A percentile compares a stretch with the other conserved stretches of the same genome.
These are phyloP conservation scores for Triticum timopheevii DNA, from an alignment of 176 grass and related monocot genomes.

Conservation along the genomic window DNA sequence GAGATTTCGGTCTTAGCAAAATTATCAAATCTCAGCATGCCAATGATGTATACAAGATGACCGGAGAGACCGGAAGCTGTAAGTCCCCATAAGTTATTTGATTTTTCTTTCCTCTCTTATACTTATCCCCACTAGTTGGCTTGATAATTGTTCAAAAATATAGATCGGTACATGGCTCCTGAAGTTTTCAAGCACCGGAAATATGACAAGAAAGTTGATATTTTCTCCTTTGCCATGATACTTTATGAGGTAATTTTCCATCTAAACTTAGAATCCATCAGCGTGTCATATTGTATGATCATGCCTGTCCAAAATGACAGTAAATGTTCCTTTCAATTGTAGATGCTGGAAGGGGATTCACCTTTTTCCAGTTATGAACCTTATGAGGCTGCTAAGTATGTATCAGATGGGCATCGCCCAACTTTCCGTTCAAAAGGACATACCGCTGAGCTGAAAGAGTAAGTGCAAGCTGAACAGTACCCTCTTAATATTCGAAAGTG, in stretches of 20 bases:
- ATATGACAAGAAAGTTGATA: constrained; percentile 99
- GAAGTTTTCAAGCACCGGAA: constrained; percentile 99
- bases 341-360: constrained; percentile 96
- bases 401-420: constrained; percentile 82
- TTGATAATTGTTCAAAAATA: constrained; percentile 23
- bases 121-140: constrained; percentile 7
- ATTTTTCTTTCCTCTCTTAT: constrained; percentile 11
- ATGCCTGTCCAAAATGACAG: constrained; percentile 15
- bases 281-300: not conserved
- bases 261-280: not conserved
- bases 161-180: constrained; percentile 98
- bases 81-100: constrained; percentile 42
- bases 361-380: constrained; percentile 89
- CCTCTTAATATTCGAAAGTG: not conserved
- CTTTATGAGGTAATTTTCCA: constrained; percentile 78
- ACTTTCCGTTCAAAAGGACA: constrained; percentile 70
- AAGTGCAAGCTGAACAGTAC: constrained; percentile 32
- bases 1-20: constrained; percentile 98
- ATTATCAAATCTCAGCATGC: constrained; percentile 88
- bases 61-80: constrained; percentile 99
- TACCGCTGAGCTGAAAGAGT: constrained; percentile 76
- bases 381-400: constrained; percentile 92
- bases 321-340: constrained; percentile 8
- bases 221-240: constrained; percentile 99
- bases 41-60: constrained; percentile 98